A percentile compares a stretch with the other conserved stretches of the same genome.
These are phyloP conservation scores for Pichiaceae sp. DNA, from an alignment of 1,139 yeast genomes.

Conservation along the genomic window DNA sequence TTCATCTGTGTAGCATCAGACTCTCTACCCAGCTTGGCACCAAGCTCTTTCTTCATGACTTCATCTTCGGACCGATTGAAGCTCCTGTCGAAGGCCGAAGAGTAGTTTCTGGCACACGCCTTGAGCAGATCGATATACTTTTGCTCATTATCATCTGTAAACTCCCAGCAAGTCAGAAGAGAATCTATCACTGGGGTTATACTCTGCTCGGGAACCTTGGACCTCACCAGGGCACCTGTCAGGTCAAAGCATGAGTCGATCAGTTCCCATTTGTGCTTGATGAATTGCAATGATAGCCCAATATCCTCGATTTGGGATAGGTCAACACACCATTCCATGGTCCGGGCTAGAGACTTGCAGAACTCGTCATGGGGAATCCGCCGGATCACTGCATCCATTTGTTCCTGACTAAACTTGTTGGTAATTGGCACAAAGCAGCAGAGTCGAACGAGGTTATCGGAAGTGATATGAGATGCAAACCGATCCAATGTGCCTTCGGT, in stretches of 20 bases:
- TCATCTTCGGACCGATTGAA: conserved; percentile 9
- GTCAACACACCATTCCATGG: conserved; percentile 15
- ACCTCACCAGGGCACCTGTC: conserved; percentile 7
- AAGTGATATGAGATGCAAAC: conserved; percentile 13
- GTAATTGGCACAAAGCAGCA: conserved; percentile 9
- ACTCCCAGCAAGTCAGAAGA: conserved; percentile 16
- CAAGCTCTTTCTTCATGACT: conserved; percentile 8
- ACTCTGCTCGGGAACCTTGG: conserved; percentile 11
- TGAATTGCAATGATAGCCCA: conserved; percentile 20
- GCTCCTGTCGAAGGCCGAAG: conserved; percentile 11
- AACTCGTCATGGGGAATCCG: conserved; percentile 16
- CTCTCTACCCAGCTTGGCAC: not conserved
- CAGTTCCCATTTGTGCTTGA: conserved; percentile 16
- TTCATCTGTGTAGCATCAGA: not conserved
- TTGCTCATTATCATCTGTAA: conserved; percentile 6
- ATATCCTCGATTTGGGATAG: conserved; percentile 19
- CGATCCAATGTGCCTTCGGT: conserved; percentile 6
- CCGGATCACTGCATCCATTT: conserved; percentile 5
- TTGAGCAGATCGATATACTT: conserved; percentile 6
- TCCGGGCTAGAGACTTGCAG: conserved; percentile 13
- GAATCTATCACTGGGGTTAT: conserved; percentile 16
- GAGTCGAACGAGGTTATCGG: conserved; percentile 20
- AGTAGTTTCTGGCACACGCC: conserved; percentile 5
- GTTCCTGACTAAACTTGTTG: not conserved
- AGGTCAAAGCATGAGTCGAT: conserved; percentile 14